Evolutionary conservation across 768 basidiomycete species (phyloP).

Genomic region (Naganishia vishniacii): DNA sequence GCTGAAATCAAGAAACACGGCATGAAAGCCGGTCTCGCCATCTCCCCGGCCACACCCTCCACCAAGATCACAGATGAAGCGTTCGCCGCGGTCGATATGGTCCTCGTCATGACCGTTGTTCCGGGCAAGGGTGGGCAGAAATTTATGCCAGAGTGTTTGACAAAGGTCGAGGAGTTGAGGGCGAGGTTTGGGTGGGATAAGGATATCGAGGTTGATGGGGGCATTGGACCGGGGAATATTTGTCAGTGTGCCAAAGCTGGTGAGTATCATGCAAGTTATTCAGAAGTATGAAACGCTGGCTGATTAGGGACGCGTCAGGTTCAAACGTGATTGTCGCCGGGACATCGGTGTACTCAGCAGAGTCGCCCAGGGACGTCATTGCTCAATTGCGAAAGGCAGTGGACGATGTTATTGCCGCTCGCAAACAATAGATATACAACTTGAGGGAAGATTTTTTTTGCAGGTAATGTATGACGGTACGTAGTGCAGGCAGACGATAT

Average conservation of each 20-base stretch:
- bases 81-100: slow-evolving; percentile 79
- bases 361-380: slow-evolving; percentile 75
- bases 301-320: slow-evolving; percentile 53
- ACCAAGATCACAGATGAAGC: slow-evolving; percentile 79
- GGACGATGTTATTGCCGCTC: slow-evolving; percentile 51
- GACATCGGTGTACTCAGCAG: slow-evolving; percentile 82
- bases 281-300: neutral
- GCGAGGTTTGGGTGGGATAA: slow-evolving; percentile 75
- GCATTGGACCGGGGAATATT: slow-evolving; percentile 86
- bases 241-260: slow-evolving; percentile 84
- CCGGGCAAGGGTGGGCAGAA: slow-evolving; percentile 95
- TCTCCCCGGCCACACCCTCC: slow-evolving; percentile 90
- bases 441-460: neutral
- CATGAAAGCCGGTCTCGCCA: slow-evolving; percentile 94
- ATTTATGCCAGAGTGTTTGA: slow-evolving; percentile 84
- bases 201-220: slow-evolving; percentile 97
- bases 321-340: slow-evolving; percentile 98
- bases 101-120: slow-evolving; percentile 97
- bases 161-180: slow-evolving; percentile 86
- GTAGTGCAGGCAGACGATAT: too few relatives aligned
- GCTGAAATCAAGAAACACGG: slow-evolving; percentile 68
- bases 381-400: slow-evolving; percentile 64
- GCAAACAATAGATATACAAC: neutral
- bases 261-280: slow-evolving; percentile 41
- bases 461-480: too few relatives aligned